Evolutionary conservation across 2,329 filamentous ascomycete genomes (phyloP), one percentile per base, ranked within the genome.

Genomic region (Penicillium griseofulvum): DNA sequence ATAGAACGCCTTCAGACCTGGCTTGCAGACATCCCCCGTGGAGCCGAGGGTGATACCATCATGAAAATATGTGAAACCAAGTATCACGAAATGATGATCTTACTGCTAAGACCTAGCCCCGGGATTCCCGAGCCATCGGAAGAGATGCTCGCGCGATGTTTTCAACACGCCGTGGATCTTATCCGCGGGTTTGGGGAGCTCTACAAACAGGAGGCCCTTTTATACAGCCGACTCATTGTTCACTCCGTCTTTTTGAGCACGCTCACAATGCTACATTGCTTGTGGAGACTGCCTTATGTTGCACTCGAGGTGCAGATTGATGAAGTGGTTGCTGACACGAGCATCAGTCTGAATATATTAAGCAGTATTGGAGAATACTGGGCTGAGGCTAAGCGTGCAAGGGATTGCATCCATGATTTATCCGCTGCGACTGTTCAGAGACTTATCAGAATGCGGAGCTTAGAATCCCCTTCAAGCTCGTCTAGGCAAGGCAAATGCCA

Each of bases 311-410:
- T 73, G 1, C 70, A 76, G 3, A 52, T 75, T 2, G 73, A 78
- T 12, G 66, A 70, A 1, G 63, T 82, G 3, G 74, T 77, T 55
- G 68, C 67, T 0, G 75, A 79, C 24, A 62, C 81, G 11, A 73
- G 73, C 22, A 71, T 74, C 1, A 70, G 77, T 0, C 65, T 79
- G 11, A 80, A 78, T 14, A 73, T 82, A 0, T 65, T 83, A 2
- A 80, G 80, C 36, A 80, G 80, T 1, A 76, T 75, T 3, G 80
- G 78, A 1, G 80, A 82, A 54, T 76, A 82, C 54, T 83, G 80
- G 80, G 69, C 74, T 0, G 80, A 80, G 5, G 80, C 79, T 17
- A 64, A 63, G 28, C 55, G 66, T 12, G 67, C 68, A 5, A 60
- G 68, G 7, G 68, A 71, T 37, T 71, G 68, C 24, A 63, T 71